Percentiles rank a stretch among this genome's conserved stretches.
Evolutionary conservation across 768 basidiomycete species (phyloP).

Genomic region (Tulasnella calospora): DNA sequence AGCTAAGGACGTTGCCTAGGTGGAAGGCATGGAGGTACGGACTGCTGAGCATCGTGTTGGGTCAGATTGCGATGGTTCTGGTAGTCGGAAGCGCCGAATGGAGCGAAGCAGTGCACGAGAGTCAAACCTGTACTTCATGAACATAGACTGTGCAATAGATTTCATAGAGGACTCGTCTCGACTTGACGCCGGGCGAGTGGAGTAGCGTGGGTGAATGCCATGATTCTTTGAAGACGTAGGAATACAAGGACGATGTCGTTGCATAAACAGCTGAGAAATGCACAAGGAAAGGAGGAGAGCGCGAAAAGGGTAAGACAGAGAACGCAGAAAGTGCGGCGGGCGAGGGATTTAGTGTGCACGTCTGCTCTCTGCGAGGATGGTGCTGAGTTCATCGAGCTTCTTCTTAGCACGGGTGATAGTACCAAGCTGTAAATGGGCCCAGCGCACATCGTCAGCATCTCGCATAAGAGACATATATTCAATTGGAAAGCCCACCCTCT

Average conservation of each 20-base stretch:
- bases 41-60: slow-evolving; percentile 58
- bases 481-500: slow-evolving; percentile 66
- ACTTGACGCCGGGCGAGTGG: neutral
- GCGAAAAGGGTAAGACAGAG: neutral
- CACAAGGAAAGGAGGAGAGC: neutral
- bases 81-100: slow-evolving; percentile 25
- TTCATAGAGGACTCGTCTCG: neutral
- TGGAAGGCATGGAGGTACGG: slow-evolving; percentile 66
- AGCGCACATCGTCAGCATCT: neutral
- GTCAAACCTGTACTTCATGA: neutral
- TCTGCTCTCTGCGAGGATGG: slow-evolving; percentile 57
- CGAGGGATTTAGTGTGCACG: slow-evolving; percentile 29
- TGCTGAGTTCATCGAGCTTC: slow-evolving; percentile 94
- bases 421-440: slow-evolving; percentile 62
- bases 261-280: slow-evolving; percentile 2
- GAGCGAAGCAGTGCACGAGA: slow-evolving; percentile 24
- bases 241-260: slow-evolving; percentile 13
- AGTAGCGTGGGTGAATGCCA: neutral
- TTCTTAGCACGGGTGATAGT: slow-evolving; percentile 98
- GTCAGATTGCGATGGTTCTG: slow-evolving; percentile 46
- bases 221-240: slow-evolving; percentile 1
- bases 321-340: neutral
- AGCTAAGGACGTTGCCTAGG: slow-evolving; percentile 55
- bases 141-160: neutral
- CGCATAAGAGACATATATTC: neutral